phyloP scores from a whole-genome alignment of 1,139 yeast species.

The Taiozyma onychis region DNA sequence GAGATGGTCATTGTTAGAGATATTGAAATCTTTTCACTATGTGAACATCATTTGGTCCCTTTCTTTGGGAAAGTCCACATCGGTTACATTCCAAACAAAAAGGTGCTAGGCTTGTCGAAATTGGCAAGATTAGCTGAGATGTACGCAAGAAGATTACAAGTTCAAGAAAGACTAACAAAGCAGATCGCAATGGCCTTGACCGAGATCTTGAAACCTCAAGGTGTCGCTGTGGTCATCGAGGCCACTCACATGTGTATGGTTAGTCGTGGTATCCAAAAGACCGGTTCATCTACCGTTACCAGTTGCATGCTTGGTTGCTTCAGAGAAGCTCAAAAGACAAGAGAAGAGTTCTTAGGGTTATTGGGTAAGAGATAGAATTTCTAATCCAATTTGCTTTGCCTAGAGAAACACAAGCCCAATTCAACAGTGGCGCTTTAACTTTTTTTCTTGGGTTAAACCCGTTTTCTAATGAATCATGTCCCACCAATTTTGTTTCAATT shows the following conservation, averaged over 20 bases:
- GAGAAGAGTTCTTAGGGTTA: slow-evolving; percentile 91
- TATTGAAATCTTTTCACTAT: slow-evolving; percentile 83
- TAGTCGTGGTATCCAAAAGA: slow-evolving; percentile 93
- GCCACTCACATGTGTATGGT: slow-evolving; percentile 99
- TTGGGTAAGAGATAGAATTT: slow-evolving; percentile 44
- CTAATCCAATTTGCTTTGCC: background rate
- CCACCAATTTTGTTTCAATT: background rate
- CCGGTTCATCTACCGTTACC: slow-evolving; percentile 90
- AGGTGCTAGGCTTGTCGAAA: slow-evolving; percentile 91
- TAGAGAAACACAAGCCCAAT: background rate
- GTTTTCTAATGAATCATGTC: background rate
- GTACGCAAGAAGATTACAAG: slow-evolving; percentile 93
- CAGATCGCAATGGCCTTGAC: slow-evolving; percentile 95
- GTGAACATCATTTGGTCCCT: slow-evolving; percentile 98
- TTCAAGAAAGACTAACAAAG: slow-evolving; percentile 92
- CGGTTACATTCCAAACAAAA: slow-evolving; percentile 91
- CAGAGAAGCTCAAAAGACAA: slow-evolving; percentile 86
- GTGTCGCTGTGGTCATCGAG: slow-evolving; percentile 97
- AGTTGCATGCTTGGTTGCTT: slow-evolving; percentile 97
- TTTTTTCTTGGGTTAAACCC: background rate
- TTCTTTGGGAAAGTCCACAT: slow-evolving; percentile 95
- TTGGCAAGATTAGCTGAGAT: slow-evolving; percentile 94
- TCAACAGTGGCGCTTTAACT: background rate
- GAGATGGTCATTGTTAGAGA: slow-evolving; percentile 98
- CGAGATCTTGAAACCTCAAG: slow-evolving; percentile 88